Conservation (phyloP, 257 asterid species). For the Coffea canephora region DNA sequence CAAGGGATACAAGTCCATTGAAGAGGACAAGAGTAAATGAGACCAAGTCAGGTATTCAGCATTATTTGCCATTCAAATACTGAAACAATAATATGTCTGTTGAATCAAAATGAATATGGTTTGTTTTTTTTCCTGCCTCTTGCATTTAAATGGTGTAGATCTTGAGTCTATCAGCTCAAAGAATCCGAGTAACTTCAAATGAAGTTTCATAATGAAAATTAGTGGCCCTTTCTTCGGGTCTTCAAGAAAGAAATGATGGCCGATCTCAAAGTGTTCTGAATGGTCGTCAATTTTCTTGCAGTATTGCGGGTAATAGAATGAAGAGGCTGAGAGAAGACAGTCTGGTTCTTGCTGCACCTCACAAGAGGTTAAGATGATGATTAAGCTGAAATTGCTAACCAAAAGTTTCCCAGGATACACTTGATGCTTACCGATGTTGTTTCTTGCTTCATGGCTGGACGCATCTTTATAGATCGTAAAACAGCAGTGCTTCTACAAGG, state of each 20-base stretch:
- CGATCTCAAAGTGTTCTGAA: constrained; percentile 4
- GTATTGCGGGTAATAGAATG: constrained; percentile 27
- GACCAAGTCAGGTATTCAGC: constrained; percentile 28
- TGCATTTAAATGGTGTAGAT: not conserved
- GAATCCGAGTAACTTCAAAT: not conserved
- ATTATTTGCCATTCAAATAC: not conserved
- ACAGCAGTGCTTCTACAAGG: too few relatives aligned
- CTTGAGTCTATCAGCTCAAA: too few relatives aligned
- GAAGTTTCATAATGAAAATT: not conserved
- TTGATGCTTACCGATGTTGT: not conserved
- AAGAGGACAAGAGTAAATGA: constrained; percentile 50
- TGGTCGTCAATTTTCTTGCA: constrained; percentile 31
- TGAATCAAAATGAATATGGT: not conserved
- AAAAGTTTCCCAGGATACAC: not conserved
- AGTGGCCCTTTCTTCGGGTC: constrained; percentile 23
- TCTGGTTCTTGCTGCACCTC: constrained; percentile 31
- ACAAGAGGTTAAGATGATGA: constrained; percentile 40
- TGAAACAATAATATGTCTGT: not conserved
- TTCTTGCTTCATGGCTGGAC: not conserved
- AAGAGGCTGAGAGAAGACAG: constrained; percentile 53
- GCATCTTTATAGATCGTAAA: too few relatives aligned
- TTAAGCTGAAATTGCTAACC: not conserved
- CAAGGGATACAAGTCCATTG: constrained; percentile 29
- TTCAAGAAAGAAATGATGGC: constrained; percentile 17
- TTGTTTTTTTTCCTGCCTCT: too few relatives aligned